Base-by-base conservation (phyloP, 2,329 filamentous ascomycete genomes). In the Catunica adiposa region DNA sequence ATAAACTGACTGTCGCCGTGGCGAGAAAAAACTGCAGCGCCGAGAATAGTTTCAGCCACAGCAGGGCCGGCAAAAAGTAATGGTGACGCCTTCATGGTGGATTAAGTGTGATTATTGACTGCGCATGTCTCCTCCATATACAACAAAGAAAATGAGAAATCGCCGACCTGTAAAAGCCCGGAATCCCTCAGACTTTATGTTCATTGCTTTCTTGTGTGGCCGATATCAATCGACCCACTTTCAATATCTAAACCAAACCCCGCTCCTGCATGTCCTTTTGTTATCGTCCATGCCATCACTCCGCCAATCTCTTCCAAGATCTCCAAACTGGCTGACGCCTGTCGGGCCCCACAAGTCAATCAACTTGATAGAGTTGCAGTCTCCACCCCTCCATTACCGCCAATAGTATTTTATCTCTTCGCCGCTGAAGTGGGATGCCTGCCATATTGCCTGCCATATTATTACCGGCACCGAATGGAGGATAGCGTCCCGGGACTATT, bases 1-100 rank as follows among this genome's bases (percentile, higher is more conserved):
- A 15, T n/a, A 15, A 44, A 61, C 64, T 38, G 60, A 67, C 66
- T 62, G 55, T 68, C 66, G 14, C 66, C 66, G 48, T 68, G 66
- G 22, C 66, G 66, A 40, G 60, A 63, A 56, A 67, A 68, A 25
- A 68, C 62, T 6, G 67, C 63, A 1, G 62, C 65, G 23, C 66
- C 66, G 34, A 65, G 66, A 11, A 67, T 61, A 0, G 65, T 66
- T 60, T 67, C 66, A 4, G 66, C 64, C n/a, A 51, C 57, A n/a
- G 61, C 63, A 38, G 54, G 52, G 56, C 56, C 56, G 31, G 59
- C 56, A 46, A 62, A 38, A 37, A 38, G 31, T 22, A 38, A 7
- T 3, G 29, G 17, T 22, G 26, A 52, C 22, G 15, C 26, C 25
- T 37, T 34, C 48, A 37, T 26, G 15, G 5, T 51, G 7, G 25